A percentile compares a stretch with the other conserved stretches of the same genome.
Conservation (phyloP, 495 filamentous ascomycete species). For the Penicillium pancosmium region DNA sequence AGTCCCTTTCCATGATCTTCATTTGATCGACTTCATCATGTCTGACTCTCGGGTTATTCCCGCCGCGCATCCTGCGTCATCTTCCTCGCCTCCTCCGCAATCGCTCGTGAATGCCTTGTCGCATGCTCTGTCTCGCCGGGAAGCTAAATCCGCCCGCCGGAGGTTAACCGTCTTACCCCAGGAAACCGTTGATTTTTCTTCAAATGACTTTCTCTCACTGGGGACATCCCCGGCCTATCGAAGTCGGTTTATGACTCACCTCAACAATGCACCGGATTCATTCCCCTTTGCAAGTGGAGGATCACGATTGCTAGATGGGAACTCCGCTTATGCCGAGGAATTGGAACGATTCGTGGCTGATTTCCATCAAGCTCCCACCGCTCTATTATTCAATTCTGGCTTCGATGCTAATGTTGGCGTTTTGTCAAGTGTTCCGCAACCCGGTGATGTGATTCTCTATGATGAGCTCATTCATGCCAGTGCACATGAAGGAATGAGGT, state of each 20-base stretch:
- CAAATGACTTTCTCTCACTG: conserved; percentile 51
- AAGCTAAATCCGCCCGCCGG: conserved; percentile 49
- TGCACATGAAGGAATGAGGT: conserved; percentile 75
- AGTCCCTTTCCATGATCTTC: background rate
- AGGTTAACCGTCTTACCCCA: conserved; percentile 39
- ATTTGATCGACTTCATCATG: background rate
- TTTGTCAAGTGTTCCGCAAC: conserved; percentile 66
- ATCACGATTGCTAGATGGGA: conserved; percentile 61
- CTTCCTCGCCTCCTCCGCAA: conserved; percentile 5
- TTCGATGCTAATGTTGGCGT: conserved; percentile 77
- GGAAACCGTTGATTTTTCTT: conserved; percentile 46
- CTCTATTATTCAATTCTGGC: conserved; percentile 76
- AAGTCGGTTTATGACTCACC: conserved; percentile 31
- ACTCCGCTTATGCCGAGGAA: conserved; percentile 62
- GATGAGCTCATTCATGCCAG: conserved; percentile 80
- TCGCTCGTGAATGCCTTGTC: conserved; percentile 42
- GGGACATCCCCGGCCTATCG: conserved; percentile 39
- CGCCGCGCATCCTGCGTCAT: background rate
- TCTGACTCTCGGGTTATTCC: too few relatives aligned
- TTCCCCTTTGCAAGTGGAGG: conserved; percentile 47
- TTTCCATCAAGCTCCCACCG: conserved; percentile 66
- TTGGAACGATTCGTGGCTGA: conserved; percentile 65
- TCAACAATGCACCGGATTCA: conserved; percentile 33
- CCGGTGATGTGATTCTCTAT: conserved; percentile 69
- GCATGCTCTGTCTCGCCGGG: conserved; percentile 40